These are phyloP conservation scores for Galium porrigens DNA, from an alignment of 305 asterid species.

Conservation along the genomic window DNA sequence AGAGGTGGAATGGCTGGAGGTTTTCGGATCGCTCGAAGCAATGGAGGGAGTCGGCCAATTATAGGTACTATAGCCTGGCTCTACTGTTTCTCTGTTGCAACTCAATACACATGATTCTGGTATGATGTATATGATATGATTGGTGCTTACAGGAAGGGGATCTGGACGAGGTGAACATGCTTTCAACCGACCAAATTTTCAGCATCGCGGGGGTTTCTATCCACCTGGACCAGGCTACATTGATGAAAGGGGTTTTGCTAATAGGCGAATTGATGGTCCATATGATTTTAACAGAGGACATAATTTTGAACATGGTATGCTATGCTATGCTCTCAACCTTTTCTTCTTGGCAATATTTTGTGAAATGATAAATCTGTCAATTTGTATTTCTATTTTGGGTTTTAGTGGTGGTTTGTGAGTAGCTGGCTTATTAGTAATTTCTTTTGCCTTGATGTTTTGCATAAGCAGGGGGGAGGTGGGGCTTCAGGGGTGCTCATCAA, in stretches of 20 bases:
- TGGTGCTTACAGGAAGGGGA: constrained; percentile 35
- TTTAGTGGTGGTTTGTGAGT: not conserved
- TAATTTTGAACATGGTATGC: constrained; percentile 17
- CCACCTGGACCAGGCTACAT: constrained; percentile 32
- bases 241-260: constrained; percentile 27
- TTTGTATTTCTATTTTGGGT: not conserved
- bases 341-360: not conserved
- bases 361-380: not conserved
- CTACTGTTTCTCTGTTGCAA: not conserved
- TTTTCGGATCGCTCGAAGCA: constrained; percentile 34
- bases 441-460: constrained; percentile 8
- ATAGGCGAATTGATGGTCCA: constrained; percentile 21
- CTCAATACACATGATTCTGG: not conserved
- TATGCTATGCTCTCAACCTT: not conserved
- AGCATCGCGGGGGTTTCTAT: constrained; percentile 26
- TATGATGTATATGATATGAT: constrained; percentile 9
- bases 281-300: constrained; percentile 33
- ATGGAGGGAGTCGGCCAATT: constrained; percentile 23
- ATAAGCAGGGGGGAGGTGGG: constrained; percentile 38
- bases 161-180: constrained; percentile 37
- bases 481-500: constrained; percentile 31
- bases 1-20: constrained; percentile 59
- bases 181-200: constrained; percentile 26
- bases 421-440: not conserved
- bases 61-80: constrained; percentile 17